phyloP scores from a whole-genome alignment of 1,139 yeast genomes.

The Pichia norvegensis region DNA sequence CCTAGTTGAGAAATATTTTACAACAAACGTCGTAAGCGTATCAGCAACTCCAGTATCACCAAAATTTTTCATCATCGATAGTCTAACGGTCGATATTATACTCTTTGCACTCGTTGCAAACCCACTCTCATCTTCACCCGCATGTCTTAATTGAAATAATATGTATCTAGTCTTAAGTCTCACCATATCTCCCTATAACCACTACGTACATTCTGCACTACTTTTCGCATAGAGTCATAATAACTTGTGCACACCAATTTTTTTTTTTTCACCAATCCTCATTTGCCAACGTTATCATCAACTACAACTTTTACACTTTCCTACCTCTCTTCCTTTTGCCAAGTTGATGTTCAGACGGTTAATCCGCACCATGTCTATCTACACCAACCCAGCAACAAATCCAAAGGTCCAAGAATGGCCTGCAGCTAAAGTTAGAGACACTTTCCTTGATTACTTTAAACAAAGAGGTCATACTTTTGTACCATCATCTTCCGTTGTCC shows the following conservation, averaged over 20 bases:
- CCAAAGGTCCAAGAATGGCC: constrained; percentile 39
- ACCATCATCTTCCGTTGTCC: constrained; percentile 90
- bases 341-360: background rate
- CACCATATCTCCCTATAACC: constrained; percentile 76
- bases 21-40: constrained; percentile 36
- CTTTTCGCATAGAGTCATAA: background rate
- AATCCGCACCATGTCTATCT: constrained; percentile 8
- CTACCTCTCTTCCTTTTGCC: background rate
- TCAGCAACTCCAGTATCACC: constrained; percentile 78
- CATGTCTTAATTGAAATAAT: constrained; percentile 69
- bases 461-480: constrained; percentile 66
- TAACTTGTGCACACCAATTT: background rate
- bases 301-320: background rate
- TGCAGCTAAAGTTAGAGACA: constrained; percentile 71
- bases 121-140: constrained; percentile 30
- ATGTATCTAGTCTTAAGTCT: constrained; percentile 80
- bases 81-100: constrained; percentile 24
- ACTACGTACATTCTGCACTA: background rate
- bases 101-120: constrained; percentile 3
- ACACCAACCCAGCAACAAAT: constrained; percentile 14
- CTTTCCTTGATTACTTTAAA: constrained; percentile 77
- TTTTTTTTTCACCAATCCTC: background rate
- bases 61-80: constrained; percentile 48
- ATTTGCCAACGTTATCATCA: background rate
- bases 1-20: constrained; percentile 73